A percentile compares a stretch with the other conserved stretches of the same genome.
Conservation (phyloP, 768 basidiomycete species). For the Leccinum subgranulosum region DNA sequence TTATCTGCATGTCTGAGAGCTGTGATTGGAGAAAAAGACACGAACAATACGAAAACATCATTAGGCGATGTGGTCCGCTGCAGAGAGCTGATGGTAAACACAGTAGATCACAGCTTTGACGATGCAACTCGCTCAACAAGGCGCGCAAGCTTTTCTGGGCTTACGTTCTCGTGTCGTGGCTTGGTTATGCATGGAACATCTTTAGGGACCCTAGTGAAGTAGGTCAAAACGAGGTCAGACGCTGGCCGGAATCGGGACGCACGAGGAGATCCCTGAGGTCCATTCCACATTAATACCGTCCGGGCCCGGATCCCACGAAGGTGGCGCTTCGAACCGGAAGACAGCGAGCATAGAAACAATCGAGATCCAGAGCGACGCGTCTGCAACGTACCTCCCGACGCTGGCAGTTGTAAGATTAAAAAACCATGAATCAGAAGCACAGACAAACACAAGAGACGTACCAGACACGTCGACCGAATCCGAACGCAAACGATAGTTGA, state of each 20-base stretch:
- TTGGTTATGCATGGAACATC: no score
- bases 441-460: neutral
- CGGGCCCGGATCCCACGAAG: constrained; percentile 15
- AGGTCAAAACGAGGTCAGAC: neutral
- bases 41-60: no score
- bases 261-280: constrained; percentile 18
- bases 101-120: no score
- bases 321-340: constrained; percentile 12
- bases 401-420: constrained; percentile 9
- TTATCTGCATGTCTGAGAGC: no score
- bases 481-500: constrained; percentile 21
- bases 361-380: constrained; percentile 34
- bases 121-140: no score
- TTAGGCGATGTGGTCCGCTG: no score
- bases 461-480: constrained; percentile 41
- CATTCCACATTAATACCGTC: constrained; percentile 21
- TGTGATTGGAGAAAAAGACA: no score
- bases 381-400: constrained; percentile 42
- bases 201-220: no score
- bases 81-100: no score
- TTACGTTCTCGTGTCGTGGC: no score
- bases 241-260: neutral
- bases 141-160: no score
- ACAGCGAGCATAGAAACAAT: constrained; percentile 20
- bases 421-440: neutral